phyloP scores from a whole-genome alignment of 2,329 filamentous ascomycete genomes.

The Raffaelea ambrosiae region DNA sequence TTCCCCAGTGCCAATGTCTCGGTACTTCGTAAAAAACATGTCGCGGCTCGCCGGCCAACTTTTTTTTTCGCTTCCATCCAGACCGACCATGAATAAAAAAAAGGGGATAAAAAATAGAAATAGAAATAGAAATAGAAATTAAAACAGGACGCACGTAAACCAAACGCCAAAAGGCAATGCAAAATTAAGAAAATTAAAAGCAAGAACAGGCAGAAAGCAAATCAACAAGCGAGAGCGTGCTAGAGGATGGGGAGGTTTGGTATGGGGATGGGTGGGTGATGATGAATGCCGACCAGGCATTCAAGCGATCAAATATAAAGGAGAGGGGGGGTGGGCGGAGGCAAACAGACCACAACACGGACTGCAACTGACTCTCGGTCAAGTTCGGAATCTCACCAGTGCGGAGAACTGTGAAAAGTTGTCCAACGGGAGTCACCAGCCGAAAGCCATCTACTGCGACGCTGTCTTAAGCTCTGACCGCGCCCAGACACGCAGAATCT shows the following conservation, averaged over 20 bases:
- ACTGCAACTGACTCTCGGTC: no score
- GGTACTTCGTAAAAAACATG: background rate
- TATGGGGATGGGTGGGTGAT: no score
- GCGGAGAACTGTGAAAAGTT: background rate
- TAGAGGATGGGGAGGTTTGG: no score
- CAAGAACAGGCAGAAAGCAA: background rate
- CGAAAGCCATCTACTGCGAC: background rate
- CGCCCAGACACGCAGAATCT: constrained; percentile 8
- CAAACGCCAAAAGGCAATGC: constrained; percentile 6
- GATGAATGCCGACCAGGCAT: background rate
- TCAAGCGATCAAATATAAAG: background rate
- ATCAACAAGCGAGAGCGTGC: background rate
- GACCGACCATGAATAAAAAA: background rate
- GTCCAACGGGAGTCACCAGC: background rate
- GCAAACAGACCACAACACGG: background rate
- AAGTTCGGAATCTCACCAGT: background rate
- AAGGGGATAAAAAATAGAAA: no score
- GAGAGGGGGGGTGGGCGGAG: background rate
- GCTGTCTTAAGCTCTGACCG: background rate
- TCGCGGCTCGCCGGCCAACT: constrained; percentile 5
- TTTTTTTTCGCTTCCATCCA: background rate
- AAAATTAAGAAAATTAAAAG: background rate
- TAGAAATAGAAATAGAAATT: no score
- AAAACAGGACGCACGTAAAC: background rate
- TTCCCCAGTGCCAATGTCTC: background rate